Percentiles rank a stretch among this genome's conserved stretches.
Conservation (phyloP, 2,329 filamentous ascomycete genomes). For the Pezizomycotina sp. region DNA sequence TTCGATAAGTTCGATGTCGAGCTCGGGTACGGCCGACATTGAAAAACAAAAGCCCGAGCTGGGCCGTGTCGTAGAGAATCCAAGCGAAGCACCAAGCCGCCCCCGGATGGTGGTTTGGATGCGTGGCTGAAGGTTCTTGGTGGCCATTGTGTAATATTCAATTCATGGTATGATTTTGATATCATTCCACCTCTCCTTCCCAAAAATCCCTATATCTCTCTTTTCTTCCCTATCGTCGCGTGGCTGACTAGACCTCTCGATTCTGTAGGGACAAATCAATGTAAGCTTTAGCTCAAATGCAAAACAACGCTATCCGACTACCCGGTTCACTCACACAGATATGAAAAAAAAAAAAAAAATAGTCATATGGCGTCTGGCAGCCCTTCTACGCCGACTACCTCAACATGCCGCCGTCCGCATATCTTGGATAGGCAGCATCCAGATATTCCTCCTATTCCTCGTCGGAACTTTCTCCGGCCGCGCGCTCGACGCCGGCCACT, state of each 20-base stretch:
- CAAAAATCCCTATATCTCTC: background rate
- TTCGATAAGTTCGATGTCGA: too few species aligned
- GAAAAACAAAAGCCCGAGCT: too few species aligned
- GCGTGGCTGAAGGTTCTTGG: slow-evolving; percentile 28
- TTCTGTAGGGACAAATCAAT: slow-evolving; percentile 27
- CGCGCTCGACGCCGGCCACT: slow-evolving; percentile 31
- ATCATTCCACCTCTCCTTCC: background rate
- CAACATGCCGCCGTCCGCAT: slow-evolving; percentile 28
- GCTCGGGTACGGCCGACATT: too few species aligned
- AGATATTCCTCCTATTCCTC: slow-evolving; percentile 32
- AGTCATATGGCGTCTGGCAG: slow-evolving; percentile 33
- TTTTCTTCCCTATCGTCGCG: slow-evolving; percentile 4
- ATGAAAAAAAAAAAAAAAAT: slow-evolving; percentile 2
- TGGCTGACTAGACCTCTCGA: slow-evolving; percentile 4
- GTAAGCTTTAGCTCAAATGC: slow-evolving; percentile 11
- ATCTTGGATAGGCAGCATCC: slow-evolving; percentile 35
- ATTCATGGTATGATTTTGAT: slow-evolving; percentile 26
- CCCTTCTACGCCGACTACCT: slow-evolving; percentile 31
- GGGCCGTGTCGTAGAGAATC: too few species aligned
- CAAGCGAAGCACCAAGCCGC: too few species aligned
- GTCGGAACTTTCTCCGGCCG: slow-evolving; percentile 31
- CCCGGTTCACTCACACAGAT: slow-evolving; percentile 2
- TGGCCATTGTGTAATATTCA: slow-evolving; percentile 25
- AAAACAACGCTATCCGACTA: background rate
- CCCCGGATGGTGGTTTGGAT: slow-evolving; percentile 26